Conservation (phyloP, 75 land plant species). For the Pinus albicaulis region DNA sequence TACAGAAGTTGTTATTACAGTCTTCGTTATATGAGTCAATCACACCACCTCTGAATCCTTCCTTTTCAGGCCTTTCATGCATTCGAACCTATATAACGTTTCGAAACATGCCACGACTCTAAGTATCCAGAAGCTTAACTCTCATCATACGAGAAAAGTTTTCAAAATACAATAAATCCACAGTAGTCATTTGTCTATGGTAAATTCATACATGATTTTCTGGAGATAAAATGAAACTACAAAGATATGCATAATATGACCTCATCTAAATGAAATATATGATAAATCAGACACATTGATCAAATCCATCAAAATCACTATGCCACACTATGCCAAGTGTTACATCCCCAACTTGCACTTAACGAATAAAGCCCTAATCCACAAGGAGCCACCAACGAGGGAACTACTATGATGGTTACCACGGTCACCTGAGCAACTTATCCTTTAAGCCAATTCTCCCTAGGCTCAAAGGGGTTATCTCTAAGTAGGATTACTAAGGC, state of each 20-base stretch:
- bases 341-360: too few relatives aligned
- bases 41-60: background rate
- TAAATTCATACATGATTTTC: background rate
- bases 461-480: too few relatives aligned
- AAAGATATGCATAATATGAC: too few relatives aligned
- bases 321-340: background rate
- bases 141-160: background rate
- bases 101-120: background rate
- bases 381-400: too few relatives aligned
- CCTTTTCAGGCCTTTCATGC: slow-evolving; percentile 10
- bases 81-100: slow-evolving; percentile 6
- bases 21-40: background rate
- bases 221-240: too few relatives aligned
- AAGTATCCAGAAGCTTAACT: background rate
- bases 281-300: background rate
- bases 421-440: too few relatives aligned
- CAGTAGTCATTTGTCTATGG: background rate
- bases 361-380: too few relatives aligned
- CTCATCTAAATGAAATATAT: background rate
- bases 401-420: too few relatives aligned
- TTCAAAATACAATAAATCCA: background rate
- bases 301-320: background rate
- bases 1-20: slow-evolving; percentile 8
- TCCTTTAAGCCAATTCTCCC: too few relatives aligned
- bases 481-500: too few relatives aligned